phyloP scores from a whole-genome alignment of 768 basidiomycete species.

The Phylloporus sp. region DNA sequence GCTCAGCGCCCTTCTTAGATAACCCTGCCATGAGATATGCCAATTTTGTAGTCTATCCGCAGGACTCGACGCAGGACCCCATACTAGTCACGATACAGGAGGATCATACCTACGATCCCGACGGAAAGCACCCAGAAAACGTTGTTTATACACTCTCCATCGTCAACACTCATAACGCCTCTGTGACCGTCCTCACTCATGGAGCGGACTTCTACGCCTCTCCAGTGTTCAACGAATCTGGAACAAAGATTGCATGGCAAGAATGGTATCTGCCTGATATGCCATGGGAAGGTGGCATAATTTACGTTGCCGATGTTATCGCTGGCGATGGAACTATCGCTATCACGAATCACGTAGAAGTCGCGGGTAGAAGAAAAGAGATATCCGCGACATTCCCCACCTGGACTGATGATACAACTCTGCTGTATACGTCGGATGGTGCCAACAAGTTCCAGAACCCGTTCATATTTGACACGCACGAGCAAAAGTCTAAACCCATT shows the following conservation, averaged over 20 bases:
- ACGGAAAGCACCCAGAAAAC: constrained; percentile 36
- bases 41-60: too few species aligned
- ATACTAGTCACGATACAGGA: too few species aligned
- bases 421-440: constrained; percentile 58
- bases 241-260: constrained; percentile 52
- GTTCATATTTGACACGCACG: constrained; percentile 19
- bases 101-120: too few species aligned
- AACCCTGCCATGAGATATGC: too few species aligned
- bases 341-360: constrained; percentile 32
- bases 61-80: too few species aligned
- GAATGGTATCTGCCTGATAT: constrained; percentile 64
- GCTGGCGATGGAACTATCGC: constrained; percentile 9
- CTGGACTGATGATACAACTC: constrained; percentile 42
- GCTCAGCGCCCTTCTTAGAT: too few species aligned
- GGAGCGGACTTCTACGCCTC: constrained; percentile 67
- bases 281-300: constrained; percentile 61
- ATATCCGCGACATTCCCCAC: constrained; percentile 35
- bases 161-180: constrained; percentile 43
- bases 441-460: constrained; percentile 59
- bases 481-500: constrained; percentile 23
- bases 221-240: constrained; percentile 54
- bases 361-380: constrained; percentile 46
- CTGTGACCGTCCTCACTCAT: constrained; percentile 38
- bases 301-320: constrained; percentile 46
- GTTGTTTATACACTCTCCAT: constrained; percentile 49